Percentiles rank a stretch among this genome's conserved stretches.
These are phyloP conservation scores for Austroboletus novae-zelandiae DNA, from an alignment of 1,284 basidiomycete species.

Conservation along the genomic window DNA sequence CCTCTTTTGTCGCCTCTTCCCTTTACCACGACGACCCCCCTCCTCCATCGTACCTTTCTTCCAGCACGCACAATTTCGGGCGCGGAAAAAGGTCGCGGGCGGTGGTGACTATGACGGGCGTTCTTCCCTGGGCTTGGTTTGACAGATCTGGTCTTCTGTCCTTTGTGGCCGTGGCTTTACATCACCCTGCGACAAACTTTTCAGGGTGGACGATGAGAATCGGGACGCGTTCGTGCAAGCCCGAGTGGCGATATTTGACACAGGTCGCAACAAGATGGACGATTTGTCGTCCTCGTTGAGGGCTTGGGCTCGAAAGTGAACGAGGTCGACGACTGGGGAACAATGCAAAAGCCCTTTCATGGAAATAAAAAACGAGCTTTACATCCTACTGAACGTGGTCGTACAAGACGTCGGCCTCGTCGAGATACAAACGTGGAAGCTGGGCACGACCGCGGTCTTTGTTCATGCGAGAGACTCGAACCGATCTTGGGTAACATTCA, in stretches of 20 bases:
- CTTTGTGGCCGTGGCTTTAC: background rate
- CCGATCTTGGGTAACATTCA: no score
- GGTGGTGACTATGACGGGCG: constrained; percentile 3
- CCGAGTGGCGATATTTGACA: background rate
- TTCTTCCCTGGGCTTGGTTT: constrained; percentile 1
- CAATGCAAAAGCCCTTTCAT: background rate
- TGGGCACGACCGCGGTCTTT: no score
- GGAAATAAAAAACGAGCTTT: background rate
- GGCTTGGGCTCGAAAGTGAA: background rate
- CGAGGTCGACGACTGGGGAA: constrained; percentile 1
- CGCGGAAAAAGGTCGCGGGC: constrained; percentile 11
- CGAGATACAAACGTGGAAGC: no score
- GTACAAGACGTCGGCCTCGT: background rate
- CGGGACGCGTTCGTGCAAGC: background rate
- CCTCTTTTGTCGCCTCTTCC: background rate
- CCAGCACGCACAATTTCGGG: constrained; percentile 17
- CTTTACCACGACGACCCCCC: background rate
- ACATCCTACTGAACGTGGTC: background rate
- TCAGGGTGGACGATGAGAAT: constrained; percentile 3
- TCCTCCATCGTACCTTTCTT: constrained; percentile 7
- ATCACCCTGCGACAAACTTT: background rate
- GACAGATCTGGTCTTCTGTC: background rate
- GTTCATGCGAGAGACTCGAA: no score
- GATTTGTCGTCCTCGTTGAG: background rate
- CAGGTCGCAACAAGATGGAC: background rate